These are phyloP conservation scores for Chlorella sp. DNA, from an alignment of 139 green algal genomes.

Conservation along the genomic window DNA sequence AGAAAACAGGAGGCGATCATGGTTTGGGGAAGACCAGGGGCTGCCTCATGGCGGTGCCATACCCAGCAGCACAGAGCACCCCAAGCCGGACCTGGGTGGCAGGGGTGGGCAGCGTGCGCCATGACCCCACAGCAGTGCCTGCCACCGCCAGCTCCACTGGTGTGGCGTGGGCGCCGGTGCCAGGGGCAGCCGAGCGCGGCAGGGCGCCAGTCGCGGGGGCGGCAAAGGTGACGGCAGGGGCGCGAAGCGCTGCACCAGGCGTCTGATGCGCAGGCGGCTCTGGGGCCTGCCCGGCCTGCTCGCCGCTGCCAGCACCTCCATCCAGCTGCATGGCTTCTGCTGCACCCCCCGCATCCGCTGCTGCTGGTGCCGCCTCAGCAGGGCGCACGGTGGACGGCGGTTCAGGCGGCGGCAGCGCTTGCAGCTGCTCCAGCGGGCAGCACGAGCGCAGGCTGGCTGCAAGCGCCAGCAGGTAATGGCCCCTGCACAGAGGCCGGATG, in stretches of 20 bases:
- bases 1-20: too few species aligned
- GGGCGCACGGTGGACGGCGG: not conserved
- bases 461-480: slow-evolving; percentile 13
- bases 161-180: not conserved
- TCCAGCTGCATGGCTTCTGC: not conserved
- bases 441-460: not conserved
- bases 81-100: not conserved
- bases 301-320: not conserved
- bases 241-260: not conserved
- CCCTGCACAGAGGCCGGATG: not conserved
- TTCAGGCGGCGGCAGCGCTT: not conserved
- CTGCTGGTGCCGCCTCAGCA: not conserved
- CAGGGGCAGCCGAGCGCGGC: too few species aligned
- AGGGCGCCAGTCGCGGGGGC: too few species aligned
- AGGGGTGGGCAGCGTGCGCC: slow-evolving; percentile 14
- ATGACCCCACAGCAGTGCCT: not conserved
- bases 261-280: not conserved
- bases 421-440: not conserved
- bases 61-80: too few species aligned
- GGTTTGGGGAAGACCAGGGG: too few species aligned
- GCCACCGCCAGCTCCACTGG: not conserved
- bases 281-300: not conserved
- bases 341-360: too few species aligned
- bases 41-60: too few species aligned
- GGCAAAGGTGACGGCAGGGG: not conserved